Conservation (phyloP, 208 protist species). For the Trypanosoma melophagium region DNA sequence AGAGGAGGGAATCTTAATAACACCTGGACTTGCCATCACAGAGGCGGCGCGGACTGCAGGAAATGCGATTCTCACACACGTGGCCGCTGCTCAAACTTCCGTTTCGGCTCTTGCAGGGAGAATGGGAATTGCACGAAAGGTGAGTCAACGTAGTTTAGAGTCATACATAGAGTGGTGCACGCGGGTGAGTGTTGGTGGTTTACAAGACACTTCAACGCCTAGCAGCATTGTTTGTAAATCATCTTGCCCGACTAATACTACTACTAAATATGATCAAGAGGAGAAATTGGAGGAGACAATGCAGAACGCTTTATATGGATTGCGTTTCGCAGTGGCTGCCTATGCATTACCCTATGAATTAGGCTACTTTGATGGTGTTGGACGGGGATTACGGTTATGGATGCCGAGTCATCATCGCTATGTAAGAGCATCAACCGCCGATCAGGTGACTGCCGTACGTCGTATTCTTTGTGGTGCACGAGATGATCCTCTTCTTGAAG, state of each 20-base stretch:
- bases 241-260: background rate
- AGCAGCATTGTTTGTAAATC: background rate
- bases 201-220: no score
- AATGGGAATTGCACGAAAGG: background rate
- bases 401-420: conserved; percentile 67
- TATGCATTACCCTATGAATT: conserved; percentile 83
- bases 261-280: background rate
- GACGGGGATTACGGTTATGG: conserved; percentile 43
- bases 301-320: conserved; percentile 42
- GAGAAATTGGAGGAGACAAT: background rate
- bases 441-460: conserved; percentile 72
- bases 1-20: background rate
- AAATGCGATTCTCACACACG: background rate
- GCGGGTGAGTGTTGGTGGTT: background rate
- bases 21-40: background rate
- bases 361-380: conserved; percentile 63
- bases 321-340: conserved; percentile 63
- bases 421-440: conserved; percentile 53
- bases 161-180: conserved; percentile 12
- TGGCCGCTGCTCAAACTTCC: background rate
- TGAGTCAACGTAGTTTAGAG: background rate
- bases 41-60: background rate
- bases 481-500: conserved; percentile 48
- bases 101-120: background rate
- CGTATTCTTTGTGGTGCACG: conserved; percentile 69